Percentiles rank a stretch among this genome's conserved stretches.
These are phyloP conservation scores for Fibroporia radiculosa DNA, from an alignment of 768 basidiomycete species.

Conservation along the genomic window DNA sequence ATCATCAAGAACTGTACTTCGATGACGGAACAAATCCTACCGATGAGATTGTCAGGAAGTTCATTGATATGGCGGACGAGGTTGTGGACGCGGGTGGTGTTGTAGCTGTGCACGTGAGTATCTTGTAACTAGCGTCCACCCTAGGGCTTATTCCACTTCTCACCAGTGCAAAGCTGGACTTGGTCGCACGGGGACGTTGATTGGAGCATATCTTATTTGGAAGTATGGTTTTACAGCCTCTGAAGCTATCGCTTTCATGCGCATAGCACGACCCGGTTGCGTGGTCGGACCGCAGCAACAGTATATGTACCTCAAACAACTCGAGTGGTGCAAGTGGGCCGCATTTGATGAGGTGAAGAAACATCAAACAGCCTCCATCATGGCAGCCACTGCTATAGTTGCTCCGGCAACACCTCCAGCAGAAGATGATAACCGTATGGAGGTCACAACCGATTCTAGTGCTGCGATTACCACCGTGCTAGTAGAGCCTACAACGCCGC, in stretches of 20 bases:
- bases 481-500: slow-evolving; percentile 14
- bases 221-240: slow-evolving; percentile 96
- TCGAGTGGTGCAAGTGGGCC: slow-evolving; percentile 92
- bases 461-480: slow-evolving; percentile 29
- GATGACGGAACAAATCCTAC: slow-evolving; percentile 98
- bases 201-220: slow-evolving; percentile 98
- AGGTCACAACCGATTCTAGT: slow-evolving; percentile 21
- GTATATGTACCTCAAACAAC: slow-evolving; percentile 90
- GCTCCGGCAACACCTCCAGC: slow-evolving; percentile 78
- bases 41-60: slow-evolving; percentile 88
- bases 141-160: slow-evolving; percentile 9
- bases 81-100: slow-evolving; percentile 73
- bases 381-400: slow-evolving; percentile 39
- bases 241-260: slow-evolving; percentile 97
- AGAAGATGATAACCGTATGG: slow-evolving; percentile 60
- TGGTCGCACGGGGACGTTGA: slow-evolving; percentile 92
- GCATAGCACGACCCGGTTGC: slow-evolving; percentile 90
- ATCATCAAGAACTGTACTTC: slow-evolving; percentile 90
- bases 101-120: slow-evolving; percentile 80
- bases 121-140: background rate
- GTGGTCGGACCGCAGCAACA: slow-evolving; percentile 92
- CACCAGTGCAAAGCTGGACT: slow-evolving; percentile 91
- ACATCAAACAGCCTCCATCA: slow-evolving; percentile 31
- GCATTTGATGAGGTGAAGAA: slow-evolving; percentile 74
- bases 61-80: slow-evolving; percentile 79